Evolutionary conservation across 1,284 basidiomycete genomes (phyloP).

Genomic region (Bondarzewia mesenterica): DNA sequence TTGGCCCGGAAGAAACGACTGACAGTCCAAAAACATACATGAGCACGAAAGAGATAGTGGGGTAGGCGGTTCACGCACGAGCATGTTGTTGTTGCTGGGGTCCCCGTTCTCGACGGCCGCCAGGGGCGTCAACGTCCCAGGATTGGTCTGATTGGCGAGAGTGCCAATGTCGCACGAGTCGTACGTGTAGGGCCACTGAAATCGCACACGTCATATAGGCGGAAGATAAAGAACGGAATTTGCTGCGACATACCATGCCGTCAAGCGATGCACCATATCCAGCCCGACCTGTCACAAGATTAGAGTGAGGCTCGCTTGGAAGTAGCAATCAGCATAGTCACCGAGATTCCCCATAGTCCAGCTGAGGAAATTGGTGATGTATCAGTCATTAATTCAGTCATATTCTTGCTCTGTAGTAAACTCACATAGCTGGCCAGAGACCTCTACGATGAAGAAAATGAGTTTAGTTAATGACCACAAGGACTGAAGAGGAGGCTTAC

Average conservation of each 20-base stretch:
- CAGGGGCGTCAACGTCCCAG: constrained; percentile 22
- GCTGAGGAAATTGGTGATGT: constrained; percentile 25
- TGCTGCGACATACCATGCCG: constrained; percentile 12
- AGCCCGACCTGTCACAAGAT: constrained; percentile 10
- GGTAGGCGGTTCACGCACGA: constrained; percentile 14
- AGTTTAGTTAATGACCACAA: too few species aligned
- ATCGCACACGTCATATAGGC: not conserved
- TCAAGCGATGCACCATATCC: constrained; percentile 18
- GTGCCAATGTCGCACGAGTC: constrained; percentile 69
- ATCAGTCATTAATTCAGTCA: not conserved
- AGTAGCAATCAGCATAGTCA: not conserved
- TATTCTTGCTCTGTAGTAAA: not conserved
- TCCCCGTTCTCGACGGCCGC: constrained; percentile 38
- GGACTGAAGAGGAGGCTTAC: constrained; percentile 9
- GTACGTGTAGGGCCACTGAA: constrained; percentile 71
- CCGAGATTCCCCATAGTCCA: constrained; percentile 53
- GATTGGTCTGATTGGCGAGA: constrained; percentile 40
- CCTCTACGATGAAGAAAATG: too few species aligned
- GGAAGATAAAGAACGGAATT: not conserved
- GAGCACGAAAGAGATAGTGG: not conserved
- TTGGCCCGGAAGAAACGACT: constrained; percentile 75
- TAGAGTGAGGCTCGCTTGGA: not conserved
- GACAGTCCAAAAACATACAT: not conserved
- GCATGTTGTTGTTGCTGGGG: constrained; percentile 21
- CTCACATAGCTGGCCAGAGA: constrained; percentile 37